These are phyloP conservation scores for Fraxinus cuspidata DNA, from an alignment of 257 asterid species.

Conservation along the genomic window DNA sequence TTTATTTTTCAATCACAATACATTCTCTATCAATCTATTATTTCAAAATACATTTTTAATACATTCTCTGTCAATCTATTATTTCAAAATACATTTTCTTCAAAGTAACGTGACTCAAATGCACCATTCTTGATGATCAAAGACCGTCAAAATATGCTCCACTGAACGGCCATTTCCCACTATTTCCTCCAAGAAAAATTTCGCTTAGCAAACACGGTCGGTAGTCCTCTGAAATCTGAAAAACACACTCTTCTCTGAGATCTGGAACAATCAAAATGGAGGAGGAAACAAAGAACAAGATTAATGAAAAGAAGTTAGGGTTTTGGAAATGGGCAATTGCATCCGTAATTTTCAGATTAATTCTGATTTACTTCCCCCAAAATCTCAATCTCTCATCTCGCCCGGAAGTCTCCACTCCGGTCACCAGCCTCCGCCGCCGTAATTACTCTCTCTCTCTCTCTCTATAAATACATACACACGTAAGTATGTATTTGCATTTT, in stretches of 20 bases:
- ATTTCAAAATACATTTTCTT: no score
- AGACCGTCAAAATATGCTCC: no score
- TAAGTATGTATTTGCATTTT: not conserved
- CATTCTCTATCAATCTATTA: no score
- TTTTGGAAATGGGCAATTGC: slow-evolving; percentile 85
- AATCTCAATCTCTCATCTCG: slow-evolving; percentile 82
- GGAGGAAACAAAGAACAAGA: slow-evolving; percentile 28
- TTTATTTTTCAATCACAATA: no score
- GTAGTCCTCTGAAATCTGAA: not conserved
- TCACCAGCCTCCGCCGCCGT: slow-evolving; percentile 96
- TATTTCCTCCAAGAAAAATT: no score
- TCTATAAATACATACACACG: not conserved
- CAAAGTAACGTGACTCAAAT: no score
- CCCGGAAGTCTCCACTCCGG: slow-evolving; percentile 96
- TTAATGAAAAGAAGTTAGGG: slow-evolving; percentile 36
- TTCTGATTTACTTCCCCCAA: slow-evolving; percentile 65
- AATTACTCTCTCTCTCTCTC: slow-evolving; percentile 22
- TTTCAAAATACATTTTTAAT: no score
- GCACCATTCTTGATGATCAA: no score
- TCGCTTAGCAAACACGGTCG: no score
- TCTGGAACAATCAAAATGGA: slow-evolving; percentile 22
- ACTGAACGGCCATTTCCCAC: no score
- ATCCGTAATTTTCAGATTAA: slow-evolving; percentile 63
- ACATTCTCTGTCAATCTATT: no score
- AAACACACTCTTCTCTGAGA: not conserved